Evolutionary conservation across 129 eudicot genomes (phyloP), one percentile per base, ranked within the genome.

Genomic region (Escallonia herrerae): DNA sequence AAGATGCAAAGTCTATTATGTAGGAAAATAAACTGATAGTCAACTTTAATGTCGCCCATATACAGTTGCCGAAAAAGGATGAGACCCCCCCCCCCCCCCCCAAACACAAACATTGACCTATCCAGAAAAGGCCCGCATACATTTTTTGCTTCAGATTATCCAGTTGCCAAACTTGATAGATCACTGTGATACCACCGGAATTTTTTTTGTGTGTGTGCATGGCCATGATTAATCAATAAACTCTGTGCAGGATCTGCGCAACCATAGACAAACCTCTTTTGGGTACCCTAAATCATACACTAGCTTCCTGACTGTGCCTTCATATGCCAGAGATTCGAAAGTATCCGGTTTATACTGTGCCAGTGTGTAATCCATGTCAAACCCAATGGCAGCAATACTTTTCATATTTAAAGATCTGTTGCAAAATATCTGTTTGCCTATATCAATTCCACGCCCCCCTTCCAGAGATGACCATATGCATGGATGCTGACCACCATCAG

Each of bases 281-380:
- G 96, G 96, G 83, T 93, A 93, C 45, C 91, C 95, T 73, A 93
- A 77, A 77, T 93, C 89, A 78, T 72, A 59, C 72, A 93, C 99
- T 58, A 93, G 82, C 93, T 93, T 93, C 74, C 79, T 89, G 65
- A 93, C 82, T n/a, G 99, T 93, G 82, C 99, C 99, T 41, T 76
- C 86, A 63, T 93, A 93, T 41, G 99, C 99, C 78, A 93, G 99
- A 14, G 99, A 82, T 72, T 93, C 99, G 65, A 93, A 93, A 47
- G 99, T 93, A 66, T 93, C 96, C 37, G 99, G 90, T 69, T 83
- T 93, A 82, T 93, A 93, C 52, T 93, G 99, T 41, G 99, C 99
- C 71, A 93, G 72, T 4, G 97, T 91, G 57, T 91, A 91, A 73
- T 91, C 97, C 97, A 91, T 91, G 58, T 91, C 97, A 60, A 91